Evolutionary conservation across 1,139 yeast genomes (phyloP), one percentile per base, ranked within the genome.

Genomic region (Yamadazyma jaroonii): DNA sequence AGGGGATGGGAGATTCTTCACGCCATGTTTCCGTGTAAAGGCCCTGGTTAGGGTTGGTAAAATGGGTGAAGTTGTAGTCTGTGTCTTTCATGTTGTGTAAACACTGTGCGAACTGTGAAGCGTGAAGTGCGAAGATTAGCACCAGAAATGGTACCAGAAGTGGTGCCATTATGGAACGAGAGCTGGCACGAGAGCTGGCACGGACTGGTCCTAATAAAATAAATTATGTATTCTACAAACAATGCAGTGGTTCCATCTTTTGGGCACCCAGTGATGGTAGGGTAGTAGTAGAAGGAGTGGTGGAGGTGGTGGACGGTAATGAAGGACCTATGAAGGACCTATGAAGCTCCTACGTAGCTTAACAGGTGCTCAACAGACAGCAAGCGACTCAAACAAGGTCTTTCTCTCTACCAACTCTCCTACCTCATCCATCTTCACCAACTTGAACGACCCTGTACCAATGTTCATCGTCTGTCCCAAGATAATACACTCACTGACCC

Each of bases 401-500:
- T 78, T 77, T 50, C 75, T 82, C 20, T 65, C 68, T 32, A 56
- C 55, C 51, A 83, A 62, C 24, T 68, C 73, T 40, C 65, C 70
- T 34, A 71, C 62, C 35, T 69, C 62, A 4, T 81, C 76, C 37
- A 77, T 68, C 47, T 81, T 80, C 9, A 84, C 86, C 55, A 92
- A 74, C 59, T 89, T 85, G 72, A 94, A 90, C 0, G 97, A 84
- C 45, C 98, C 98, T 3, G 99, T 94, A 58, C 99, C 99, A 49
- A 94, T 83, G 40, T 86, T 79, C 97, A 92, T 92, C 38, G 97
- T 87, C 67, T 92, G 97, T 25, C 99, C 99, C 50, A 94, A 74
- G 53, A 94, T 94, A 54, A 94, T 92, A 69, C 98, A 88, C 62
- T 94, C 99, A 25, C 96, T 84, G 15, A 94, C 98, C 64, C 99